Evolutionary conservation across 2,329 filamentous ascomycete genomes (phyloP).

Genomic region (Helotiales sp.): DNA sequence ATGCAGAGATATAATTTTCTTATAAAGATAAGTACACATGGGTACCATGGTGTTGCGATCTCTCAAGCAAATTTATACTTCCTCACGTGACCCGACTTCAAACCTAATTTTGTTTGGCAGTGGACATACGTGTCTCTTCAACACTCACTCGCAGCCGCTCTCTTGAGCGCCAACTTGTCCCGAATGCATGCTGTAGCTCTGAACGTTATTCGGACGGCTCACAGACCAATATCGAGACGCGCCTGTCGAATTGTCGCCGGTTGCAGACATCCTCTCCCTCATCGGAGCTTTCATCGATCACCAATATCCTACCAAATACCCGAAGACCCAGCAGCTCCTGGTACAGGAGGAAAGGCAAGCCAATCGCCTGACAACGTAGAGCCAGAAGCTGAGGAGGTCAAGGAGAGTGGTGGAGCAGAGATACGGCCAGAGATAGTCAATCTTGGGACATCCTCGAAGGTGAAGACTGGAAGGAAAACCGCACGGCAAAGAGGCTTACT

Average conservation of each 20-base stretch:
- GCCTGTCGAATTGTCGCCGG: constrained; percentile 42
- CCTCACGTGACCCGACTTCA: neutral
- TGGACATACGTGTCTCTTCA: neutral
- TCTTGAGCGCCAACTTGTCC: constrained; percentile 35
- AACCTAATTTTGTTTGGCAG: neutral
- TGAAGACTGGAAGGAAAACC: constrained; percentile 28
- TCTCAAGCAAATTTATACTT: no score
- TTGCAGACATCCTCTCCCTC: constrained; percentile 36
- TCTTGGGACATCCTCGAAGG: constrained; percentile 18
- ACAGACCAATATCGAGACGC: constrained; percentile 35
- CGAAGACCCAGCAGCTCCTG: constrained; percentile 28
- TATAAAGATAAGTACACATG: no score
- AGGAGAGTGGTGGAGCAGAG: constrained; percentile 20
- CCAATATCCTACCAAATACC: constrained; percentile 34
- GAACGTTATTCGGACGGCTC: constrained; percentile 39
- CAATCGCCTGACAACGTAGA: constrained; percentile 28
- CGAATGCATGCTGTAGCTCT: constrained; percentile 44
- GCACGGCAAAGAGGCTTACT: constrained; percentile 26
- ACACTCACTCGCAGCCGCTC: constrained; percentile 30
- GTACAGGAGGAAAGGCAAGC: constrained; percentile 11
- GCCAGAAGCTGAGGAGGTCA: constrained; percentile 22
- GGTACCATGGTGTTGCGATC: no score
- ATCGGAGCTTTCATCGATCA: constrained; percentile 41
- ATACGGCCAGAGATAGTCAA: constrained; percentile 15
- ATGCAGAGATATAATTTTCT: no score